These are phyloP conservation scores for Xylaria grammica DNA, from an alignment of 495 filamentous ascomycete species.

Conservation along the genomic window DNA sequence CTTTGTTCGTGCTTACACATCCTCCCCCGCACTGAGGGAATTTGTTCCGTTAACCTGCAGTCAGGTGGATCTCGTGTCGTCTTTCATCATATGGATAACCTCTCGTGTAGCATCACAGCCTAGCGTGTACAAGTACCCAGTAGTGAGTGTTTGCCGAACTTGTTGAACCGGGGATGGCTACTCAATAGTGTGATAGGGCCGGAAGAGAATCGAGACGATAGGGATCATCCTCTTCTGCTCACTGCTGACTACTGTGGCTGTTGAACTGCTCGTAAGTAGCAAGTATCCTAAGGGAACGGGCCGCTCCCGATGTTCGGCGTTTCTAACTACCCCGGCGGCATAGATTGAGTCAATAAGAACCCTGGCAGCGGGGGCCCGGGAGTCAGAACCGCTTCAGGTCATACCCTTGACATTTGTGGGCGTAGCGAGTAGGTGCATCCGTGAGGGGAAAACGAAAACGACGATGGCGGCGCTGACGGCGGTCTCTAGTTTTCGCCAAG, in stretches of 20 bases:
- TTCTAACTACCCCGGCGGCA: slow-evolving; percentile 27
- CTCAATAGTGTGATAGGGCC: slow-evolving; percentile 45
- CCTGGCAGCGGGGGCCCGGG: slow-evolving; percentile 46
- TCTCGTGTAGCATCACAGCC: slow-evolving; percentile 56
- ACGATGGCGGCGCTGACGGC: slow-evolving; percentile 3
- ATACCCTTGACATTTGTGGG: slow-evolving; percentile 59
- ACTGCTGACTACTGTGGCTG: slow-evolving; percentile 61
- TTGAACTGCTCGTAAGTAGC: slow-evolving; percentile 54
- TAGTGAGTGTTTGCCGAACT: slow-evolving; percentile 38
- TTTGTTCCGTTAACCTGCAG: slow-evolving; percentile 3
- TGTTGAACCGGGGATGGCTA: slow-evolving; percentile 10
- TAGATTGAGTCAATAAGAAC: slow-evolving; percentile 56
- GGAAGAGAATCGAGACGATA: slow-evolving; percentile 60
- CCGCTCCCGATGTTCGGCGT: slow-evolving; percentile 17
- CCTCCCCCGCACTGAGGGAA: not conserved
- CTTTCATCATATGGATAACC: slow-evolving; percentile 60
- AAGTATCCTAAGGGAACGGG: slow-evolving; percentile 6
- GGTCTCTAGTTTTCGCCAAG: slow-evolving; percentile 50
- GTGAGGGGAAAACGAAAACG: slow-evolving; percentile 32
- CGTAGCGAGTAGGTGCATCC: slow-evolving; percentile 50
- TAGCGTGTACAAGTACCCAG: slow-evolving; percentile 62
- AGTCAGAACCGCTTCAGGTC: slow-evolving; percentile 49
- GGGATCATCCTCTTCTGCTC: slow-evolving; percentile 65
- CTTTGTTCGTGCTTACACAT: slow-evolving; percentile 46
- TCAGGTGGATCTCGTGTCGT: slow-evolving; percentile 64